These are phyloP conservation scores for Aphanomyces astaci DNA, from an alignment of 352 stramenopile genomes.

Conservation along the genomic window DNA sequence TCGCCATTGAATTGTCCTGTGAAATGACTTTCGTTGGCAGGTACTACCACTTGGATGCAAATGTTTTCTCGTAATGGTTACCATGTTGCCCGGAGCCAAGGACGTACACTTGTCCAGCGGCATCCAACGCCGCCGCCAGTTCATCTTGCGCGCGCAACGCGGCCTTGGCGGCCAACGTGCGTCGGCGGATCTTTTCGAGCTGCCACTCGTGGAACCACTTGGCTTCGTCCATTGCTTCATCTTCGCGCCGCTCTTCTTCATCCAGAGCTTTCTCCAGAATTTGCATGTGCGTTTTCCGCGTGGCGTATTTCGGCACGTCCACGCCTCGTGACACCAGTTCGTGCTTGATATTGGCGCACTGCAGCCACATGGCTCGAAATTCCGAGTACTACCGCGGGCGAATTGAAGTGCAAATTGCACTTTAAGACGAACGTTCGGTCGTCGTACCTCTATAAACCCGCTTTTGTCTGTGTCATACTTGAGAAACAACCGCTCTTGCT, in stretches of 20 bases:
- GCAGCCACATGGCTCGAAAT: slow-evolving; percentile 90
- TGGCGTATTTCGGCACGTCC: slow-evolving; percentile 83
- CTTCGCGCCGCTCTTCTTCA: slow-evolving; percentile 83
- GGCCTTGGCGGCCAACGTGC: slow-evolving; percentile 41
- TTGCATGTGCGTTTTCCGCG: slow-evolving; percentile 61
- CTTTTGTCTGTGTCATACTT: slow-evolving; percentile 90
- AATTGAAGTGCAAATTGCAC: neutral
- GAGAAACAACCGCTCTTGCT: slow-evolving; percentile 87
- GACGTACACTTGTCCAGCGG: slow-evolving; percentile 89
- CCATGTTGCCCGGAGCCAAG: slow-evolving; percentile 70
- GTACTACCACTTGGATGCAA: too few species aligned
- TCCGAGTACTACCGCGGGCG: slow-evolving; percentile 64
- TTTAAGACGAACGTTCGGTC: too few species aligned
- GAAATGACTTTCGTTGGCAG: too few species aligned
- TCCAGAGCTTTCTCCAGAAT: slow-evolving; percentile 86
- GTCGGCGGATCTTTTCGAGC: slow-evolving; percentile 50
- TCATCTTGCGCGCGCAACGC: slow-evolving; percentile 71
- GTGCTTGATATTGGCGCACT: slow-evolving; percentile 65
- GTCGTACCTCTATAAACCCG: slow-evolving; percentile 70
- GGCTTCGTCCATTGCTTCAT: slow-evolving; percentile 66
- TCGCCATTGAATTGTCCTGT: slow-evolving; percentile 64
- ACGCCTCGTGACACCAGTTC: slow-evolving; percentile 82
- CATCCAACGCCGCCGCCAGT: slow-evolving; percentile 79
- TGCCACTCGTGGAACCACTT: slow-evolving; percentile 67
- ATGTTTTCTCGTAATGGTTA: neutral